Evolutionary conservation across 1,284 basidiomycete genomes (phyloP).

Genomic region (Tausonia pullulans): DNA sequence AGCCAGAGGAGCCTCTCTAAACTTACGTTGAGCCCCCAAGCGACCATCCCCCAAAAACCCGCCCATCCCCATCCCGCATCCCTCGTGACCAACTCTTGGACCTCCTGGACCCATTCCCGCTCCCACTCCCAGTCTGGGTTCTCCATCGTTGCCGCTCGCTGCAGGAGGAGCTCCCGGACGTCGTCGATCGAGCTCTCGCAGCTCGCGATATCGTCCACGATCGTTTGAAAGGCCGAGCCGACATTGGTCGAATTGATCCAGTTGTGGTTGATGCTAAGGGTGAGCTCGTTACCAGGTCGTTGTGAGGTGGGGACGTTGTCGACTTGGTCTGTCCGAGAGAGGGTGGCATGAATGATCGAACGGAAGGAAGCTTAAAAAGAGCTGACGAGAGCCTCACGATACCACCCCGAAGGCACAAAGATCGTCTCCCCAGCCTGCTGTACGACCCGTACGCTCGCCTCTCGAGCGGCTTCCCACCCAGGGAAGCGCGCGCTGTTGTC

Average conservation of each 20-base stretch:
- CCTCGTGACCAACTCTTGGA: constrained; percentile 35
- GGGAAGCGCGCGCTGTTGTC: constrained; percentile 22
- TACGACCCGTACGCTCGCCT: constrained; percentile 24
- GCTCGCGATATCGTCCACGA: constrained; percentile 32
- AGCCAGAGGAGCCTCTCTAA: too few relatives aligned
- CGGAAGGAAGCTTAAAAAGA: too few relatives aligned
- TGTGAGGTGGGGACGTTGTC: constrained; percentile 31
- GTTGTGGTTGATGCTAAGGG: constrained; percentile 41
- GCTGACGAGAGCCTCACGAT: constrained; percentile 19
- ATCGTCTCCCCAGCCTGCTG: constrained; percentile 36
- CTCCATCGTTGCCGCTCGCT: constrained; percentile 6
- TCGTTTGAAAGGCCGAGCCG: constrained; percentile 34
- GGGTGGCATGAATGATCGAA: too few relatives aligned
- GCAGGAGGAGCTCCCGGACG: constrained; percentile 35
- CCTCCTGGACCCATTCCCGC: constrained; percentile 37
- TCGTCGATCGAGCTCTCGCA: constrained; percentile 38
- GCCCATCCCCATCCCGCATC: too few relatives aligned
- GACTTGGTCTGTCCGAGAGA: constrained; percentile 26
- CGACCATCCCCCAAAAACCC: too few relatives aligned
- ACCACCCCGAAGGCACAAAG: constrained; percentile 38
- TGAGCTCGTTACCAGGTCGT: constrained; percentile 29
- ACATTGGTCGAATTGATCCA: constrained; percentile 43
- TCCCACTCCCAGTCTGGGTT: constrained; percentile 26
- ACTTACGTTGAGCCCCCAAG: constrained; percentile 20
- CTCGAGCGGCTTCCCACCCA: constrained; percentile 23